Conservation (phyloP, 1,284 basidiomycete species). For the Meira nashicola region DNA sequence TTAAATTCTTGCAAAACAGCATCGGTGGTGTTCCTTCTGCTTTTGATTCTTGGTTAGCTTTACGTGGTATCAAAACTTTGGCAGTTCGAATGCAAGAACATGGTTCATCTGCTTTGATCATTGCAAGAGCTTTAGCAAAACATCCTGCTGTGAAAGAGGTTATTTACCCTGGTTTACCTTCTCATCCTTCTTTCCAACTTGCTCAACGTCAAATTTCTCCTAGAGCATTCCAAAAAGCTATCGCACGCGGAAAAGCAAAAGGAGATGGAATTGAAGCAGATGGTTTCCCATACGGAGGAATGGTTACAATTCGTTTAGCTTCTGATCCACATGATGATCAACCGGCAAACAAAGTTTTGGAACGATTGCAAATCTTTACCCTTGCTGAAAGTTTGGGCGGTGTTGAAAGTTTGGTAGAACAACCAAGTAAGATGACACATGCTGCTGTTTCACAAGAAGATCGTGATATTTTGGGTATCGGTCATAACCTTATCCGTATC, state of each 20-base stretch:
- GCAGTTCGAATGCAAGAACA: slow-evolving; percentile 68
- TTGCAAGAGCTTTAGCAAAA: slow-evolving; percentile 66
- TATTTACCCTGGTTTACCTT: slow-evolving; percentile 70
- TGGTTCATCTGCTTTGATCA: slow-evolving; percentile 72
- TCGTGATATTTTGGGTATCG: slow-evolving; percentile 58
- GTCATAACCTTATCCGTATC: slow-evolving; percentile 72
- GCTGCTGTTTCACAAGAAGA: slow-evolving; percentile 67
- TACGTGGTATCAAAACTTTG: slow-evolving; percentile 82
- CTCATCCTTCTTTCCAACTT: slow-evolving; percentile 37
- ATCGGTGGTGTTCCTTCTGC: slow-evolving; percentile 81
- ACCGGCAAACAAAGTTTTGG: slow-evolving; percentile 68
- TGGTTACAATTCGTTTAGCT: slow-evolving; percentile 56
- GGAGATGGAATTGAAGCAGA: slow-evolving; percentile 11
- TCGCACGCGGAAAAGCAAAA: too few relatives aligned
- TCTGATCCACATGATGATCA: slow-evolving; percentile 28
- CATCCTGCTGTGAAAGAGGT: slow-evolving; percentile 66
- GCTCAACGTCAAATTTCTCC: slow-evolving; percentile 33
- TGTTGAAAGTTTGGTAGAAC: slow-evolving; percentile 81
- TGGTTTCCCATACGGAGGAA: slow-evolving; percentile 53
- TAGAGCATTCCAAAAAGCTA: slow-evolving; percentile 25
- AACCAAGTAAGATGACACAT: slow-evolving; percentile 55
- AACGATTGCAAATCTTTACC: slow-evolving; percentile 67
- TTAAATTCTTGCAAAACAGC: slow-evolving; percentile 82
- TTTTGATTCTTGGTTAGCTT: slow-evolving; percentile 85
- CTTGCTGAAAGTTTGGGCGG: slow-evolving; percentile 87